Percentiles rank a stretch among this genome's conserved stretches.
phyloP scores from a whole-genome alignment of 495 filamentous ascomycete genomes.

The Neurospora sp. region DNA sequence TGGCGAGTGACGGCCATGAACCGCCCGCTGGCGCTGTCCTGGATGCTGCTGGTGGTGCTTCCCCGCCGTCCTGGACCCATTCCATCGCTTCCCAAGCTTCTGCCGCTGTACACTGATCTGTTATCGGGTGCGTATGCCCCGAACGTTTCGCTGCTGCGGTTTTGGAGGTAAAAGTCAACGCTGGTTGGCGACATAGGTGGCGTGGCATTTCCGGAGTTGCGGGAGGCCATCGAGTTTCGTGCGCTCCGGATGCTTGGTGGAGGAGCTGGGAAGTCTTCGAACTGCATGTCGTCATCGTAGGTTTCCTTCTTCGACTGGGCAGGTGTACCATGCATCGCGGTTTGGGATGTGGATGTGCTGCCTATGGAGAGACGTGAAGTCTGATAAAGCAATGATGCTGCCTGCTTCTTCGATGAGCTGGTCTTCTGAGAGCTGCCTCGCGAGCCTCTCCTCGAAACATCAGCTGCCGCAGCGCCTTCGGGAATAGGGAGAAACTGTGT shows the following conservation, averaged over 20 bases:
- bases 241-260: too few relatives aligned
- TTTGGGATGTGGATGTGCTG: constrained; percentile 11
- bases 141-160: constrained; percentile 4
- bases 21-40: constrained; percentile 40
- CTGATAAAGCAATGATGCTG: constrained; percentile 1
- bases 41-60: constrained; percentile 16
- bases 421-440: constrained; percentile 13
- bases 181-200: constrained; percentile 38
- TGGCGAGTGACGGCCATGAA: constrained; percentile 81
- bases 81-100: constrained; percentile 10
- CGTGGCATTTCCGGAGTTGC: constrained; percentile 23
- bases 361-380: constrained; percentile 9
- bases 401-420: constrained; percentile 4
- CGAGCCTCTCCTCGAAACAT: constrained; percentile 5
- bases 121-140: constrained; percentile 6
- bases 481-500: constrained; percentile 15
- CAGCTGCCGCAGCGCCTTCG: constrained; percentile 1
- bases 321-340: background rate
- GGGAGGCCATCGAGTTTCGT: too few relatives aligned
- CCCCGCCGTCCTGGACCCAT: constrained; percentile 7
- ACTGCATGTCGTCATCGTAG: too few relatives aligned
- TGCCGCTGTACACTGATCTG: constrained; percentile 12
- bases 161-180: constrained; percentile 33
- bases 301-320: background rate
- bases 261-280: too few relatives aligned